Percentiles rank a stretch among this genome's conserved stretches.
phyloP scores from a whole-genome alignment of 176 grass and related monocot genomes.

The Aegilops bicornis region DNA sequence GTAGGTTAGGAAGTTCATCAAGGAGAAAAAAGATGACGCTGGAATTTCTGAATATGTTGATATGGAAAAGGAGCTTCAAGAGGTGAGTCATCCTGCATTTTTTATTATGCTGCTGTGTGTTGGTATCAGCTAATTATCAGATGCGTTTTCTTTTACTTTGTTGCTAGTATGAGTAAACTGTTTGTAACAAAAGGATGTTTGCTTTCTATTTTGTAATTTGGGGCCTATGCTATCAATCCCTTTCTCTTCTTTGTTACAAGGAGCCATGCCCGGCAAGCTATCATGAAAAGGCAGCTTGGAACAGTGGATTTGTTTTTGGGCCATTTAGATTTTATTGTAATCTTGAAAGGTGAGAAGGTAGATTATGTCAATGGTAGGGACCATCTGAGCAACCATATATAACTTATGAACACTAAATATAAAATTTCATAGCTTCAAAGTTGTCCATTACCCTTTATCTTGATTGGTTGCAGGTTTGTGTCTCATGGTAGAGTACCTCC shows the following conservation, averaged over 20 bases:
- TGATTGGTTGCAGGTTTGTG: conserved; percentile 89
- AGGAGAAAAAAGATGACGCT: conserved; percentile 65
- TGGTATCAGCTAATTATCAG: neutral
- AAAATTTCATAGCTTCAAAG: conserved; percentile 50
- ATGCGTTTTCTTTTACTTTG: neutral
- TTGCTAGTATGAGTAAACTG: conserved; percentile 15
- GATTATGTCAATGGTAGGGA: conserved; percentile 52
- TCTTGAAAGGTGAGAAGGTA: conserved; percentile 71
- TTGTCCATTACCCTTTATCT: conserved; percentile 83
- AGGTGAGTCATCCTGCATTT: conserved; percentile 49
- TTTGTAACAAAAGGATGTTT: conserved; percentile 34
- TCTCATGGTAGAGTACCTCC: conserved; percentile 52
- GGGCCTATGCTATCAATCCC: conserved; percentile 48
- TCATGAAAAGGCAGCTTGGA: conserved; percentile 59
- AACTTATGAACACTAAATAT: conserved; percentile 35
- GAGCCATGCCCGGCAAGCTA: conserved; percentile 57
- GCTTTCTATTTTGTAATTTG: conserved; percentile 28
- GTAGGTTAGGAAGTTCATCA: conserved; percentile 71
- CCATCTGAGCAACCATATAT: conserved; percentile 42
- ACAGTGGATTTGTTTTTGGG: conserved; percentile 54
- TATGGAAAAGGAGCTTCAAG: conserved; percentile 94
- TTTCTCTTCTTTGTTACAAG: conserved; percentile 74
- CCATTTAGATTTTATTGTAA: conserved; percentile 62
- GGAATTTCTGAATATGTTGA: conserved; percentile 82
- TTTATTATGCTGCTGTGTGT: conserved; percentile 6